A percentile compares a stretch with the other conserved stretches of the same genome.
These are phyloP conservation scores for Aureobasidium melanogenum DNA, from an alignment of 2,329 filamentous ascomycete species.

Conservation along the genomic window DNA sequence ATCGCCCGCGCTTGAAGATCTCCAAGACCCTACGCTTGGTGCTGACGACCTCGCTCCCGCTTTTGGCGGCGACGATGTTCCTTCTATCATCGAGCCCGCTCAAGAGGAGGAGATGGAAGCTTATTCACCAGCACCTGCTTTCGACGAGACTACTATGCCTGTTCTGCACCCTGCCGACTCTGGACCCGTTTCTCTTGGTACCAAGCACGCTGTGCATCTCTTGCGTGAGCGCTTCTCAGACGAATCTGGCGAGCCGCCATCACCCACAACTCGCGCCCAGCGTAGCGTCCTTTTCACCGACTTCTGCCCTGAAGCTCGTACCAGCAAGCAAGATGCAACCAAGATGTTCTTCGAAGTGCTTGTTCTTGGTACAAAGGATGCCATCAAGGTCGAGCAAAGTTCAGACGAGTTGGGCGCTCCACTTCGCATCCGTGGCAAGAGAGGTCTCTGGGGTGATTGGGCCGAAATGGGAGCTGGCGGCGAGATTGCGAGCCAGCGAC, in stretches of 20 bases:
- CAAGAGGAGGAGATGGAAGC: conserved; percentile 27
- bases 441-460: conserved; percentile 95
- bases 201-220: conserved; percentile 91
- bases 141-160: conserved; percentile 71
- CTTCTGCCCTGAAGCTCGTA: conserved; percentile 70
- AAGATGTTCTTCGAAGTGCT: conserved; percentile 99
- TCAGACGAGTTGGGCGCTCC: conserved; percentile 58
- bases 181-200: conserved; percentile 80
- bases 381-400: conserved; percentile 89
- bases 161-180: conserved; percentile 73
- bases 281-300: conserved; percentile 81
- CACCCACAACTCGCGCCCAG: conserved; percentile 64
- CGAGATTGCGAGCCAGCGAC: conserved; percentile 5
- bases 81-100: conserved; percentile 26
- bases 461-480: conserved; percentile 55
- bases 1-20: conserved; percentile 18
- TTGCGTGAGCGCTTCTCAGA: conserved; percentile 69
- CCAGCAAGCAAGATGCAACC: conserved; percentile 82
- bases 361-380: conserved; percentile 94
- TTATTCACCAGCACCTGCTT: conserved; percentile 41
- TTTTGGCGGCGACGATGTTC: conserved; percentile 19
- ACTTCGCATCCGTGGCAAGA: conserved; percentile 80
- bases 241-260: conserved; percentile 55
- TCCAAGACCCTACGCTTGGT: conserved; percentile 16
- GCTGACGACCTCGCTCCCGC: conserved; percentile 26